Base-by-base conservation (phyloP, 495 filamentous ascomycete species). In the Pseudoneurospora amorphoporcata region DNA sequence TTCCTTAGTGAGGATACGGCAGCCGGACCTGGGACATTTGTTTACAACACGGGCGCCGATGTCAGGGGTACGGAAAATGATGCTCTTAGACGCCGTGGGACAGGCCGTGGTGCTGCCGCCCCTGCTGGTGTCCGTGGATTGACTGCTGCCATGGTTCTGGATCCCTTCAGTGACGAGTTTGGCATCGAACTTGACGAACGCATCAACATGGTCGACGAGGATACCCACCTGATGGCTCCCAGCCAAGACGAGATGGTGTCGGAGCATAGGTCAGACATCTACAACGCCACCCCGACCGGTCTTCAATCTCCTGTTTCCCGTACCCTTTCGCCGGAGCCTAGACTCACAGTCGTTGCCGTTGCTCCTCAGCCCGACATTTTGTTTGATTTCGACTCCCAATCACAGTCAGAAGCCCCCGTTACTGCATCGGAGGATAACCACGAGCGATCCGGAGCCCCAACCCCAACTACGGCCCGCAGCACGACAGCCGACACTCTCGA, bases 91-190 rank as follows among this genome's bases (percentile, higher is more conserved):
- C 84, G 86, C 43, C 84, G 86, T 69, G 78, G 82, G 35, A 73
- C 4, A 8, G 53, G 29, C 53, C 53, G 53, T 40, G 39, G 39
- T 65, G 14, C 29, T 17, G 53, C 53, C 29, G 53, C 53, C 70
- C 69, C 70, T 68, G 82, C 83, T 37, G 87, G 86, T 32, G 76
- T 83, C 8, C 78, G 84, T 37, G 89, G 87, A 17, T 81, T 90
- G 53, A 80, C 83, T 37, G 82, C 86, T 14, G 80, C 87, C n/a
- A 76, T 86, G 35, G 83, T 85, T 39, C 83, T 86, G 12, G 89
- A 90, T 79, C 89, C 86, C 35, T 92, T 87, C 79, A 83, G 78
- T 71, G 92, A 88, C 75, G 88, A 88, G 80, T 79, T 86, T 69
- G 80, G 81, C 45, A 86, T 87, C 45, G 79, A 84, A 39, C 75